phyloP scores from a whole-genome alignment of 2,329 filamentous ascomycete genomes.

The Venturia aucupariae region DNA sequence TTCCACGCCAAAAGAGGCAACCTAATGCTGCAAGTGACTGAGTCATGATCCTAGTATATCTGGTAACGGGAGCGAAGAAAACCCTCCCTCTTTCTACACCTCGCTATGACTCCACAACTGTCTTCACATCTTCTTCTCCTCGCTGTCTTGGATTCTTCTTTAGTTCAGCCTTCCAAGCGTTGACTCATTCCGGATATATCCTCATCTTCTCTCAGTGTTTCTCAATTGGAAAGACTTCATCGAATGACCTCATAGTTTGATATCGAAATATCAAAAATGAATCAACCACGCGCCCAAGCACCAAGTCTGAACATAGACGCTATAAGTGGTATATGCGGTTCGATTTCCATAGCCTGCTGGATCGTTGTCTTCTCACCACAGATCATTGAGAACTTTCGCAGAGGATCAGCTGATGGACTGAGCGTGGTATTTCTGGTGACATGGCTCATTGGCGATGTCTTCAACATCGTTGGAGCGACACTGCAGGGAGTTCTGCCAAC shows the following conservation, averaged over 20 bases:
- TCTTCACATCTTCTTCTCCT: not conserved
- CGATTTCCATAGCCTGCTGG: constrained; percentile 96
- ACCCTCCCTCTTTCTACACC: not conserved
- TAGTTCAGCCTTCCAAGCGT: not conserved
- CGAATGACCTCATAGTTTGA: not conserved
- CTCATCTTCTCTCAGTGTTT: not conserved
- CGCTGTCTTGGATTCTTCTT: not conserved
- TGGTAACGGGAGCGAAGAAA: not conserved
- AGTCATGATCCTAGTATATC: not conserved
- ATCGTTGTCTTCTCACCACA: constrained; percentile 96
- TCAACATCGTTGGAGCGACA: constrained; percentile 87
- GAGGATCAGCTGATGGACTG: constrained; percentile 67
- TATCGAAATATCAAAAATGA: constrained; percentile 29
- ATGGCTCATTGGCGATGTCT: constrained; percentile 90
- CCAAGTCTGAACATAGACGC: constrained; percentile 76
- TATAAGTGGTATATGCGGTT: constrained; percentile 86
- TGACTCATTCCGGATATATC: not conserved
- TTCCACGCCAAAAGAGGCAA: not conserved
- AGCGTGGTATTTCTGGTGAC: constrained; percentile 87
- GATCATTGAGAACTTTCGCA: constrained; percentile 88
- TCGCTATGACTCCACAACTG: not conserved
- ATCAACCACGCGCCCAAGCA: constrained; percentile 41
- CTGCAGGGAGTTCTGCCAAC: constrained; percentile 87
- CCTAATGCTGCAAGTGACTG: not conserved
- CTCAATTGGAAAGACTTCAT: not conserved